phyloP scores from a whole-genome alignment of 495 filamentous ascomycete species.

The Daldinia bambusicola region DNA sequence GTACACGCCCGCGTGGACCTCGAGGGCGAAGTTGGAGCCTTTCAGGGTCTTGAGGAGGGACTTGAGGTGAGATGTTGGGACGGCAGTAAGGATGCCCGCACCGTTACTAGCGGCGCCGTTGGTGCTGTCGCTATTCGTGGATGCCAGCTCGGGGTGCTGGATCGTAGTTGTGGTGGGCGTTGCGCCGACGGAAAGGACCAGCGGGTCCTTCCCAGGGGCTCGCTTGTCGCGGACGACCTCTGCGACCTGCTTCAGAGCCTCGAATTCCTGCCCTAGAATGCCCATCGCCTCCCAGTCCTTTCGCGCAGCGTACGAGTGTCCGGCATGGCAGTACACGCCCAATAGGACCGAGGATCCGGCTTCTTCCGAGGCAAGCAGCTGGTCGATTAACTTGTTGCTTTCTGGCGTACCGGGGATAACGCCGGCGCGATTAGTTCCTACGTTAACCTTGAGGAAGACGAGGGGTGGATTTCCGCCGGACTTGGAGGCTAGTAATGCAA shows the following conservation, averaged over 20 bases:
- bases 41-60: conserved; percentile 46
- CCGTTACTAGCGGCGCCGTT: conserved; percentile 7
- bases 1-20: conserved; percentile 79
- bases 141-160: conserved; percentile 49
- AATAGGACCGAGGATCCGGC: conserved; percentile 58
- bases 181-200: conserved; percentile 80
- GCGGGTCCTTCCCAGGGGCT: conserved; percentile 39
- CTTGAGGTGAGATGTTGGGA: conserved; percentile 41
- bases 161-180: conserved; percentile 78
- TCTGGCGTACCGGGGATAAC: conserved; percentile 62
- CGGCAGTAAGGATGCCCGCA: conserved; percentile 23
- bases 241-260: conserved; percentile 63
- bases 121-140: conserved; percentile 8
- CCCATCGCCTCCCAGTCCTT: conserved; percentile 64
- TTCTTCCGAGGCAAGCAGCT: conserved; percentile 55
- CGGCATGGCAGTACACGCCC: conserved; percentile 84
- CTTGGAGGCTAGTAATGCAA: conserved; percentile 52
- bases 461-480: conserved; percentile 56
- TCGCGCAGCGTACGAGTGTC: conserved; percentile 73
- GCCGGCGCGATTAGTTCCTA: conserved; percentile 80
- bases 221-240: conserved; percentile 46
- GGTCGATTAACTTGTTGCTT: conserved; percentile 63
- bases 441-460: conserved; percentile 82
- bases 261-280: conserved; percentile 70
- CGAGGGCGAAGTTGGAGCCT: conserved; percentile 58